Evolutionary conservation across 805 yeast genomes (phyloP).

Genomic region (Pichia eremophila): DNA sequence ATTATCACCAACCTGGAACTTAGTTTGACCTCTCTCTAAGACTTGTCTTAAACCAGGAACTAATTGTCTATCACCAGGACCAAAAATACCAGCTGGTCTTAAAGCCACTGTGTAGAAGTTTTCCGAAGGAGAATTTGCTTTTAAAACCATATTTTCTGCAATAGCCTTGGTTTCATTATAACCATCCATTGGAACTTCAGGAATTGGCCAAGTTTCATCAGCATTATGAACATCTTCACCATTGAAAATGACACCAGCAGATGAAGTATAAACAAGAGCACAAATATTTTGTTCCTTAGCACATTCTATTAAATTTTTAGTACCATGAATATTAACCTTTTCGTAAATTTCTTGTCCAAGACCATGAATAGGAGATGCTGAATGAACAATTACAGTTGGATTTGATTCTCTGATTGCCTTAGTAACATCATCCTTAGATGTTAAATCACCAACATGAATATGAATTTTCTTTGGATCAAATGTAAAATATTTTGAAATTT

Average conservation of each 20-base stretch:
- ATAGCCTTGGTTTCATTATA: conserved; percentile 90
- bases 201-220: conserved; percentile 91
- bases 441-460: conserved; percentile 76
- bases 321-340: conserved; percentile 87
- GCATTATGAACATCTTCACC: conserved; percentile 92
- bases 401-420: conserved; percentile 47
- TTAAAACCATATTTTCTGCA: conserved; percentile 76
- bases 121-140: conserved; percentile 51
- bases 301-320: conserved; percentile 60
- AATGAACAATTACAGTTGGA: conserved; percentile 80
- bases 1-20: conserved; percentile 91
- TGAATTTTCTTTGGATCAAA: conserved; percentile 51
- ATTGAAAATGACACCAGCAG: conserved; percentile 94
- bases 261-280: conserved; percentile 87
- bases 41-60: conserved; percentile 87
- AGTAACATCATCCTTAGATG: conserved; percentile 59
- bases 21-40: conserved; percentile 75
- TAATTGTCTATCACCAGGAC: conserved; percentile 96
- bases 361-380: conserved; percentile 96
- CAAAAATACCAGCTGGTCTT: conserved; percentile 97
- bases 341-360: conserved; percentile 71
- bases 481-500: conserved; percentile 60
- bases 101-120: conserved; percentile 71
- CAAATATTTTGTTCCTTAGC: conserved; percentile 41
- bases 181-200: conserved; percentile 88